Evolutionary conservation across 192 early-diverging fungal species (phyloP), one percentile per base, ranked within the genome.

Genomic region (Thamnidium elegans): DNA sequence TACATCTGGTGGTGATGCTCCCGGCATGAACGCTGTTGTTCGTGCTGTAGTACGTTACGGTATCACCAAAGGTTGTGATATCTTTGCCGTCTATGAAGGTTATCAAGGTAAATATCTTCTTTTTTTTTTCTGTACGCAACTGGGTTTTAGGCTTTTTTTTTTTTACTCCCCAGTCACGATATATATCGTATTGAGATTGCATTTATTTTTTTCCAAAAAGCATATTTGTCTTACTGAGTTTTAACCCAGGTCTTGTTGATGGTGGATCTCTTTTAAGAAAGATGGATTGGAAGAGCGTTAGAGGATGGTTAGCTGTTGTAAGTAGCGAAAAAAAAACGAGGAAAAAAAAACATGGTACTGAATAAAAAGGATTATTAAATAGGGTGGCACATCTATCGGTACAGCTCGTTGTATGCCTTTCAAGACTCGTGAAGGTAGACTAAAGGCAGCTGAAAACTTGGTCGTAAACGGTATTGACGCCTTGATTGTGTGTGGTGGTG

Each of bases 11-110:
- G 96, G 96, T 34, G 96, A 99, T 72, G 89, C 91, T 10, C 90
- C 89, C n/a, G 96, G 96, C 26, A 99, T 99, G 96, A 99, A 99
- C 68, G 90, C 96, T 21, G 90, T 88, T 23, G 96, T 99, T 30
- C 81, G 96, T 23, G 86, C 90, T 7, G 90, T 96, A 23, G 94
- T 95, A 13, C 86, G 96, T 26, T 88, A 93, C 66, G 88, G 92
- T 1, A 87, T 96, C 65, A 81, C 89, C 17, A 82, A 86, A 19
- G 89, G 84, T 7, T 95, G 92, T 74, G 80, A 89, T 26, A 89
- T 93, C 3, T 99, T 84, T 75, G 89, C 88, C 10, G 90, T 99
- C 59, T 93, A 93, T 68, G 96, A 99, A 68, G 96, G 96, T 13
- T 99, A 96, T 71, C 91, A 97, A 78, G 94, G 83, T 81, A 73